phyloP scores from a whole-genome alignment of 2,329 filamentous ascomycete species.

The Xylariaceae sp. region DNA sequence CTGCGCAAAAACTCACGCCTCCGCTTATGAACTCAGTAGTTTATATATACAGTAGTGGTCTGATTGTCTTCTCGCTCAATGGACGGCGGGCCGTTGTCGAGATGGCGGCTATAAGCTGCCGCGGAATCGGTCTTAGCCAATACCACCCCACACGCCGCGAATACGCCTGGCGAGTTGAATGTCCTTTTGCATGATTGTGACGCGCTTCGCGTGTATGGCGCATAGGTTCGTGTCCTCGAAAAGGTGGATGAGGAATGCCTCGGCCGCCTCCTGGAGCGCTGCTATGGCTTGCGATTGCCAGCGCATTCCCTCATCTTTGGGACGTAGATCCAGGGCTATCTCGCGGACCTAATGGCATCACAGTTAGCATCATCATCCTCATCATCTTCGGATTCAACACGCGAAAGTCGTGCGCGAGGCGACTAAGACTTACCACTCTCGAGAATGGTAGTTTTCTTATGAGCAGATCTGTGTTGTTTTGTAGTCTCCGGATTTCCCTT shows the following conservation, averaged over 20 bases:
- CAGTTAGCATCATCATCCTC: constrained; percentile 6
- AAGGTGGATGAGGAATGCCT: constrained; percentile 92
- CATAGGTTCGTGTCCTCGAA: constrained; percentile 96
- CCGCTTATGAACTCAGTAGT: not conserved
- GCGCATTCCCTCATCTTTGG: constrained; percentile 63
- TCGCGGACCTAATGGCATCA: constrained; percentile 54
- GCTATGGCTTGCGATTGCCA: constrained; percentile 96
- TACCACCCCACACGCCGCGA: constrained; percentile 68
- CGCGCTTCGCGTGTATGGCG: constrained; percentile 92
- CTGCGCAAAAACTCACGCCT: not conserved
- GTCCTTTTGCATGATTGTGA: constrained; percentile 97
- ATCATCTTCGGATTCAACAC: not conserved
- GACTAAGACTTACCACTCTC: constrained; percentile 52
- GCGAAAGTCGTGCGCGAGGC: not conserved
- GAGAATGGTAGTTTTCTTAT: constrained; percentile 76
- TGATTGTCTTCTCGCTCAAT: not conserved
- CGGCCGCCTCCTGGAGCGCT: constrained; percentile 90
- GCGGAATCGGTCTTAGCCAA: constrained; percentile 37
- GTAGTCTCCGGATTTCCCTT: constrained; percentile 85
- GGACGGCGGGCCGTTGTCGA: not conserved
- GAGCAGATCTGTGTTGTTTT: constrained; percentile 82
- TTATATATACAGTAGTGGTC: constrained; percentile 1
- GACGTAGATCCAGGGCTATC: constrained; percentile 61
- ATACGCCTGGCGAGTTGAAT: constrained; percentile 86
- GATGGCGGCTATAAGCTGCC: not conserved